Percentiles rank a stretch among this genome's conserved stretches.
These are phyloP conservation scores for Capronia coronata DNA, from an alignment of 2,329 filamentous ascomycete species.

Conservation along the genomic window DNA sequence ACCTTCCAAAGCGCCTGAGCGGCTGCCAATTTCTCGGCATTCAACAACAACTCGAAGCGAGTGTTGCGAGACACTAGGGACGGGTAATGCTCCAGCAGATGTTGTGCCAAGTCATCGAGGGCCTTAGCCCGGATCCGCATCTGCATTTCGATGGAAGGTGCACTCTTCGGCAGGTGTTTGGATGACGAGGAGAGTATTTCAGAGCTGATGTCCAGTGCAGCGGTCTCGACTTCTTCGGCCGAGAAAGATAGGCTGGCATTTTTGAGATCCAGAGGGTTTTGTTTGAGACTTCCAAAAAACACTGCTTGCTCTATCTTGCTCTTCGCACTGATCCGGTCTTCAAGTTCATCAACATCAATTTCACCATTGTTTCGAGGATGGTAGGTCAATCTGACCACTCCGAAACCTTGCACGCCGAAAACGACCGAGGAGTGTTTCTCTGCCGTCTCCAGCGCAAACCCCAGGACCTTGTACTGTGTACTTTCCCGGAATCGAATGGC, in stretches of 20 bases:
- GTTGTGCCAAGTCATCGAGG: constrained; percentile 65
- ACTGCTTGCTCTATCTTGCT: constrained; percentile 91
- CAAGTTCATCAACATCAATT: constrained; percentile 41
- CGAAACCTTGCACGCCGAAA: constrained; percentile 52
- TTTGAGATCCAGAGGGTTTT: constrained; percentile 83
- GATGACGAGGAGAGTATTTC: constrained; percentile 76
- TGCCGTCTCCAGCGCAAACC: constrained; percentile 43
- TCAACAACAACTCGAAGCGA: constrained; percentile 76
- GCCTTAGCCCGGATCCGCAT: constrained; percentile 66
- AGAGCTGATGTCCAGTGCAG: constrained; percentile 69
- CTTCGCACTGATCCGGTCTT: constrained; percentile 63
- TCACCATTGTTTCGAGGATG: constrained; percentile 36
- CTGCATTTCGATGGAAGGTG: constrained; percentile 74
- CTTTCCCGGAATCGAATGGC: constrained; percentile 66
- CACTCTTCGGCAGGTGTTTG: constrained; percentile 63
- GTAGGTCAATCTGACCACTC: constrained; percentile 45
- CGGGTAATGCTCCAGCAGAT: constrained; percentile 60
- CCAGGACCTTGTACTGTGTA: constrained; percentile 45
- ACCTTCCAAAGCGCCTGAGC: constrained; percentile 72
- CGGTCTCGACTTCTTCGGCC: constrained; percentile 63
- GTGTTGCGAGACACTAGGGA: constrained; percentile 59
- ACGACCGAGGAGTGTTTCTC: constrained; percentile 42
- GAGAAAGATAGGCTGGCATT: constrained; percentile 62
- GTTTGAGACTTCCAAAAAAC: constrained; percentile 75
- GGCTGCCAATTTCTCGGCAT: constrained; percentile 83